phyloP scores from a whole-genome alignment of 164 flowering plant species.

The Cinnamomum micranthum region DNA sequence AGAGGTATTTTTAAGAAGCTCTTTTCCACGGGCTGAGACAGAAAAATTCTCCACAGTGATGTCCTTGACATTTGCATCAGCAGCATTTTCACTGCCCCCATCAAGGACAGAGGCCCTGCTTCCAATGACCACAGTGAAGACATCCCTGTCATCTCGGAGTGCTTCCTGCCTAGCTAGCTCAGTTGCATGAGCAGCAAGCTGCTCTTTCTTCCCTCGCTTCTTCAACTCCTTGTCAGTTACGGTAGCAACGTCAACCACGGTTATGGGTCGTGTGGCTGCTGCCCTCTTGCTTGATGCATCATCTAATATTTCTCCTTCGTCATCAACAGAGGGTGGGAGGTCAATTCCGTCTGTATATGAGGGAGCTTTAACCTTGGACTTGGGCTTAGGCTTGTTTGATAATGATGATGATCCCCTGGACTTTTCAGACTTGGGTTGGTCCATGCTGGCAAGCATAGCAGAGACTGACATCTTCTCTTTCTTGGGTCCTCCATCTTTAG shows the following conservation, averaged over 20 bases:
- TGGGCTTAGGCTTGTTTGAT: conserved; percentile 24
- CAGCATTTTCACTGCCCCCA: conserved; percentile 6
- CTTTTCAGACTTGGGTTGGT: conserved; percentile 53
- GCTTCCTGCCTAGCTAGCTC: conserved; percentile 60
- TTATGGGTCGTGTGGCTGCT: conserved; percentile 10
- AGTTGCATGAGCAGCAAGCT: conserved; percentile 45
- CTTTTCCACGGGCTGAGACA: conserved; percentile 18
- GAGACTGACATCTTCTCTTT: conserved; percentile 61
- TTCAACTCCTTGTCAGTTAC: conserved; percentile 58
- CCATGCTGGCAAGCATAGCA: conserved; percentile 83
- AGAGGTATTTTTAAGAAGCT: conserved; percentile 15
- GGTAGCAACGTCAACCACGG: conserved; percentile 24
- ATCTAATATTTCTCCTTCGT: conserved; percentile 23
- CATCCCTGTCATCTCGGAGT: conserved; percentile 73
- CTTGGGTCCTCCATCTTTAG: conserved; percentile 14
- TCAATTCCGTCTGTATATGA: conserved; percentile 72
- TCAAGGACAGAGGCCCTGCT: conserved; percentile 8
- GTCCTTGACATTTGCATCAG: conserved; percentile 23
- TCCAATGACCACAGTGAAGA: conserved; percentile 34
- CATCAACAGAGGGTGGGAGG: conserved; percentile 66
- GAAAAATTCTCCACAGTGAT: conserved; percentile 18
- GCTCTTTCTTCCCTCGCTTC: conserved; percentile 71
- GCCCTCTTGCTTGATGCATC: background rate
- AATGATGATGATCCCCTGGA: conserved; percentile 35
- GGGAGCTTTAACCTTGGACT: conserved; percentile 26